Evolutionary conservation across 176 grass and related monocot species (phyloP).

Genomic region (Eleusine indica): DNA sequence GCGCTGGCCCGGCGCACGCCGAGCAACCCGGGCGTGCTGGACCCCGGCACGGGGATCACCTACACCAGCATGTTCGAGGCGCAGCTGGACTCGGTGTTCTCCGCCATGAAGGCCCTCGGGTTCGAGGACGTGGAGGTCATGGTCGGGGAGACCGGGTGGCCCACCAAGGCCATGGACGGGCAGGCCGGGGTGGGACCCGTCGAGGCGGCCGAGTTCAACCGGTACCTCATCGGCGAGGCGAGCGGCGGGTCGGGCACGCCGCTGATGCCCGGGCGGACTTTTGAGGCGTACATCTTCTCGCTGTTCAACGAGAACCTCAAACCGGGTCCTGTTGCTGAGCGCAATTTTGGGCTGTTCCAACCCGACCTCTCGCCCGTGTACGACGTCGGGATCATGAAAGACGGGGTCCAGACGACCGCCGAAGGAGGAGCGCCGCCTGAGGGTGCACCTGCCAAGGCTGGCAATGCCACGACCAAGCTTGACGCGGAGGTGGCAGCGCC

Average conservation of each 20-base stretch:
- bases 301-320: slow-evolving; percentile 91
- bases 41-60: slow-evolving; percentile 60
- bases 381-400: slow-evolving; percentile 77
- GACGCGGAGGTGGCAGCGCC: background rate
- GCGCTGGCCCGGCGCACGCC: slow-evolving; percentile 49
- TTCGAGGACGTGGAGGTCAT: slow-evolving; percentile 82
- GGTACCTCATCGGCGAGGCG: slow-evolving; percentile 56
- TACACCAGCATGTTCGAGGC: slow-evolving; percentile 91
- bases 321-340: slow-evolving; percentile 83
- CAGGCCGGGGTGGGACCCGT: slow-evolving; percentile 64
- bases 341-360: slow-evolving; percentile 77
- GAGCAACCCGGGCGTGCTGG: slow-evolving; percentile 54
- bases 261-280: slow-evolving; percentile 75
- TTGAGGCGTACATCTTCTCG: slow-evolving; percentile 87
- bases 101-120: slow-evolving; percentile 75
- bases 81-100: slow-evolving; percentile 86
- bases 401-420: slow-evolving; percentile 9
- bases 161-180: slow-evolving; percentile 62
- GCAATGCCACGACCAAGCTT: slow-evolving; percentile 1
- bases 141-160: slow-evolving; percentile 91
- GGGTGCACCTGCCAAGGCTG: background rate
- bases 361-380: slow-evolving; percentile 71
- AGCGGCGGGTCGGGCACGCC: slow-evolving; percentile 62
- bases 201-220: slow-evolving; percentile 64
- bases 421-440: background rate